Base-by-base conservation (phyloP, 306 rosid species). In the Pachyrhizus erosus region DNA sequence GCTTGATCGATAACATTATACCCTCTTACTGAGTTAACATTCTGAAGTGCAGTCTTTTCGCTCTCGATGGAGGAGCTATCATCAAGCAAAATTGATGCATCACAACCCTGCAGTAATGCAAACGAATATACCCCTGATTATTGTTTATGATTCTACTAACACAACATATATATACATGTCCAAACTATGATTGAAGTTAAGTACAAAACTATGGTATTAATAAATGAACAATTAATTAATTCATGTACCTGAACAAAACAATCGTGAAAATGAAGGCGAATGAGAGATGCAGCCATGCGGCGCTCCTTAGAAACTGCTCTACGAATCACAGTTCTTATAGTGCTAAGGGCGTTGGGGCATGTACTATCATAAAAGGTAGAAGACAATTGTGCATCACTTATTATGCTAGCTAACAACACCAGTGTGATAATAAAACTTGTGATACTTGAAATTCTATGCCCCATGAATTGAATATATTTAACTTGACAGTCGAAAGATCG, bases 291-390 rank as follows among this genome's bases (percentile, higher is more conserved):
- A 17, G 89, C 85, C 85, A 86, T 83, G 1, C 87, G 71, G 7
- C 83, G 87, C 5, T 86, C 87, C 18, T 79, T 84, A 1, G 92
- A 90, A 0, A 92, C 73, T 0, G 88, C 86, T 2, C 27, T 61
- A 13, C 92, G 21, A 18, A 89, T 85, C 0, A 82, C 77, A 0
- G 76, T 82, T 55, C 89, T 58, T 5, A 91, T 88, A 0, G 88
- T 88, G 26, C 48, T 26, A 9, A 92, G 91, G 3, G 93, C 97
- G 1, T 80, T 82, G 0, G 97, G 93, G 8, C 97, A 92, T 10
- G 90, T 67, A 13, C 1, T 68, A 5, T 87, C 90, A 15, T 92
- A 92, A 27, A 87, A 92, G 0, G 84, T 73, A 0, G 92, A 76
- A 8, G 94, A 85, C 1, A 92, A 86, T 2, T 89, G 88, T 6